Base-by-base conservation (phyloP, 192 early-diverging fungal genomes). In the Mortierella antarctica region DNA sequence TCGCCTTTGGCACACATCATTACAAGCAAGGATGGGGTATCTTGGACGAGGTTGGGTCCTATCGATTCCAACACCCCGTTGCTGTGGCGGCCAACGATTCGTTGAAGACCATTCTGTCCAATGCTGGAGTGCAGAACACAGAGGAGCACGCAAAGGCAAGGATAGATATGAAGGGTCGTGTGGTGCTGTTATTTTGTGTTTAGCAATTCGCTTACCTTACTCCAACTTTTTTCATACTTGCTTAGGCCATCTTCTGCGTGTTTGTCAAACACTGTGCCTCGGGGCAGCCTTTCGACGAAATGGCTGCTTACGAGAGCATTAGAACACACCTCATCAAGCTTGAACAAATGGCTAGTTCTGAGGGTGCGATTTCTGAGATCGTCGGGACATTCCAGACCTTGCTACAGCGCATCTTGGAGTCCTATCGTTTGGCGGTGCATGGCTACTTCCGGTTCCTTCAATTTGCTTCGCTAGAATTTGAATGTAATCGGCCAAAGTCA, bases 11-110 rank as follows among this genome's bases (percentile, higher is more conserved):
- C 23, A 78, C 83, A 14, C 88, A 88, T 69, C 82, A 83, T 57
- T 91, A 92, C 49, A 76, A 84, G 55, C 68, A 88, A 65, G 92
- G 88, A 0, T 77, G 84, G 82, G 79, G 78, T 41, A 73, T 91
- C 20, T 48, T 94, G 44, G 90, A 89, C 31, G 87, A 89, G 42
- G 31, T 88, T 11, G 47, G 70, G 6, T 80, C 77, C 6, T 80
- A 68, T 49, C 69, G 77, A 18, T 67, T 80, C 40, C 77, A 80
- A 20, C 77, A 80, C 39, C 77, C 77, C 52, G 70, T 80, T 11
- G 69, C 77, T 7, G 68, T 48, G 46, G 77, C 59, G 5, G 70
- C 77, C 13, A 72, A 80, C 46, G 65, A 72, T 11, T 53, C 57
- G 5, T 31, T 80, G 7, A 71, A 56, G 17, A 14, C 20, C 12